Base-by-base conservation (phyloP, 805 yeast genomes). In the Yarrowia sp. region DNA sequence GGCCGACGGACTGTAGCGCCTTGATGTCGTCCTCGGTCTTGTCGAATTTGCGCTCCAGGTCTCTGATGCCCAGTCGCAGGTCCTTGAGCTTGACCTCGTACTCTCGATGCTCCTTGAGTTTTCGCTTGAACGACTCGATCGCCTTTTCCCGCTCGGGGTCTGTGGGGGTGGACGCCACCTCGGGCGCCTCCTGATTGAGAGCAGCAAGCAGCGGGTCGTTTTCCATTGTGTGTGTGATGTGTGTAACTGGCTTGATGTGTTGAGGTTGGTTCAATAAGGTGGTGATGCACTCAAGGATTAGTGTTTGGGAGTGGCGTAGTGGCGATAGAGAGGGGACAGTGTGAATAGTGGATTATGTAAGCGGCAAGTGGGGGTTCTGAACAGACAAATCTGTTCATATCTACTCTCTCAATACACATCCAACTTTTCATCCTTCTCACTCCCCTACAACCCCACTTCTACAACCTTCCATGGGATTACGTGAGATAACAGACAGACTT, bases 1-100 rank as follows among this genome's bases (percentile, higher is more conserved):
- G 99, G 3, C 99, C 99, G 71, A 95, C 97, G 72, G 96, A 89
- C 80, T 95, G 99, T 72, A 95, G 83, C 16, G 98, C 98, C 80
- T 92, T 94, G 78, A 95, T 95, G 75, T 95, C 99, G 73, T 92
- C 91, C 78, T 95, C 99, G 1, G 99, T 94, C 82, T 92, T 92
- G 70, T 90, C 94, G 79, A 87, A 95, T 71, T 88, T 88, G 74
- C 86, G 87, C 72, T 92, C 97, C 72, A 92, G 80, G 73, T 86
- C 96, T 78, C 92, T 88, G 81, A 95, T 90, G 72, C 89, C 86
- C 75, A 90, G 80, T 73, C 99, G 86, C 71, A 93, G 83, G 52
- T 88, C 92, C 78, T 92, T 94, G 75, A 95, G 83, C 75, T 92
- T 87, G 53, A 96, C 91, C 77, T 94, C 98, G 91, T 97, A 92